Evolutionary conservation across 192 early-diverging fungal genomes (phyloP).

Genomic region (Cladochytrium replicatum): DNA sequence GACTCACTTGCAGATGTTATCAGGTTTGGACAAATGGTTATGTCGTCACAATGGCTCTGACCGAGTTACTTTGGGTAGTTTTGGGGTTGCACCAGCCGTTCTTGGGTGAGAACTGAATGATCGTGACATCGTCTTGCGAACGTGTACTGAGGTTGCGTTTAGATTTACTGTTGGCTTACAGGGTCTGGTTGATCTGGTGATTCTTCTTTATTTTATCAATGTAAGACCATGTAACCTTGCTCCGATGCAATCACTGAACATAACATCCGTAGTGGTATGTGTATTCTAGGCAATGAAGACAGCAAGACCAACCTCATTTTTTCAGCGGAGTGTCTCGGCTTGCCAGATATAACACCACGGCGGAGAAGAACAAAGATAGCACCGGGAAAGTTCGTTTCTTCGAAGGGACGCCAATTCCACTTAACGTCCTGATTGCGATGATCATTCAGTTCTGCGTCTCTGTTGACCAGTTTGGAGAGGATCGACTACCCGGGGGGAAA

Average conservation of each 20-base stretch:
- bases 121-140: not conserved
- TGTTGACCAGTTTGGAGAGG: constrained; percentile 17
- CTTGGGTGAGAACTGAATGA: constrained; percentile 31
- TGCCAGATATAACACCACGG: constrained; percentile 83
- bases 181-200: constrained; percentile 62
- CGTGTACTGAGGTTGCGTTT: not conserved
- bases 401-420: constrained; percentile 87
- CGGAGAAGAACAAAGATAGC: constrained; percentile 64
- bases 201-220: constrained; percentile 77
- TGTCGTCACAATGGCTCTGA: not conserved
- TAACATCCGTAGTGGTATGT: not conserved
- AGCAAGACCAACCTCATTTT: no score
- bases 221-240: not conserved
- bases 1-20: constrained; percentile 84
- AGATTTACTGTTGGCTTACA: constrained; percentile 76
- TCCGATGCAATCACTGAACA: not conserved
- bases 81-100: constrained; percentile 76
- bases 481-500: constrained; percentile 43
- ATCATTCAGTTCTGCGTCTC: constrained; percentile 56
- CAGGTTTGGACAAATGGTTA: constrained; percentile 13
- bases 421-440: constrained; percentile 37
- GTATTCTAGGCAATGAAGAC: not conserved
- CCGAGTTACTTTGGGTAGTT: constrained; percentile 8
- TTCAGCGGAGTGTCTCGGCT: constrained; percentile 54
- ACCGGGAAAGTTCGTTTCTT: constrained; percentile 73